These are phyloP conservation scores for Neopestalotiopsis sp. DNA, from an alignment of 2,329 filamentous ascomycete genomes.

Conservation along the genomic window DNA sequence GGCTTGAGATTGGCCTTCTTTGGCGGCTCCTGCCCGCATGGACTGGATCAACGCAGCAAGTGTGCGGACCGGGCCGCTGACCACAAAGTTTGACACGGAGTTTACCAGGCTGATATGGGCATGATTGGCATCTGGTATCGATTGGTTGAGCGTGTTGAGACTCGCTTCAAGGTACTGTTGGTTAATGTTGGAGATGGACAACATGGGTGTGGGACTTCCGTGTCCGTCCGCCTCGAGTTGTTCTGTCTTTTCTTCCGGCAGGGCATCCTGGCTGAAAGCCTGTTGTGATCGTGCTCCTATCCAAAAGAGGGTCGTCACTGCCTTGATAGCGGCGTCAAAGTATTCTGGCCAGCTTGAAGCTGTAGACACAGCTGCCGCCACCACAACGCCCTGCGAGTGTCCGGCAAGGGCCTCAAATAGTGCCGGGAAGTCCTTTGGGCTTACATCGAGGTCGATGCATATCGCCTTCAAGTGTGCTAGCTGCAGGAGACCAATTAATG, in stretches of 20 bases:
- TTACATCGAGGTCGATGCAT: conserved; percentile 32
- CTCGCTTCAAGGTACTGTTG: background rate
- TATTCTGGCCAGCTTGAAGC: conserved; percentile 40
- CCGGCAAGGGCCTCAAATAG: conserved; percentile 32
- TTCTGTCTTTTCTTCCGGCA: conserved; percentile 17
- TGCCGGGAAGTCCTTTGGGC: conserved; percentile 12
- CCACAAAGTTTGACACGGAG: conserved; percentile 24
- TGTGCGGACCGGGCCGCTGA: conserved; percentile 33
- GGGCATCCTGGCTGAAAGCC: conserved; percentile 23
- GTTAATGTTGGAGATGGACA: conserved; percentile 15
- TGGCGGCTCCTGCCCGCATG: conserved; percentile 28
- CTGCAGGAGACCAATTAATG: conserved; percentile 40
- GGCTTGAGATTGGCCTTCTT: conserved; percentile 29
- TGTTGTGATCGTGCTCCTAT: conserved; percentile 36
- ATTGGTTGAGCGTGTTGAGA: conserved; percentile 20
- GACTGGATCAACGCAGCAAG: conserved; percentile 22
- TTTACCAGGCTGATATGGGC: conserved; percentile 30
- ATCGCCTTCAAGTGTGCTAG: conserved; percentile 23
- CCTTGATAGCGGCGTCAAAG: conserved; percentile 30
- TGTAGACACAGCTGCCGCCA: conserved; percentile 38
- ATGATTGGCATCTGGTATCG: conserved; percentile 17
- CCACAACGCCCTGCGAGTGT: conserved; percentile 43
- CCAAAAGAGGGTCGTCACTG: conserved; percentile 40
- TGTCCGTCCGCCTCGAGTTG: conserved; percentile 25
- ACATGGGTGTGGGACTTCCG: conserved; percentile 34